Percentiles rank a stretch among this genome's conserved stretches.
These are phyloP conservation scores for Carpinus viminea DNA, from an alignment of 306 rosid species.

Conservation along the genomic window DNA sequence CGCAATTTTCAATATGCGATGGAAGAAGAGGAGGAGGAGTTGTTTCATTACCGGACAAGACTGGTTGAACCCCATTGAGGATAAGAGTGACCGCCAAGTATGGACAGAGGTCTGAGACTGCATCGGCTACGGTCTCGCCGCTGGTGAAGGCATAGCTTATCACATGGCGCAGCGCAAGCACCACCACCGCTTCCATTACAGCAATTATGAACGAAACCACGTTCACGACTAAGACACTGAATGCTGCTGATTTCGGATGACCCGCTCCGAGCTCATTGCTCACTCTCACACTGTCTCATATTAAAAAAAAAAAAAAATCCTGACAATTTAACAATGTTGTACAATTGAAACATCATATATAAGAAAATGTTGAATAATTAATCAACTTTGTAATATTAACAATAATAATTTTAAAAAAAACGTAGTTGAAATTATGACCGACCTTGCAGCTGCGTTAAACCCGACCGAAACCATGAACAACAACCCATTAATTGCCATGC, in stretches of 20 bases:
- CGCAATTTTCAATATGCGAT: too few relatives aligned
- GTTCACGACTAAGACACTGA: conserved; percentile 50
- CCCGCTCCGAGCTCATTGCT: conserved; percentile 81
- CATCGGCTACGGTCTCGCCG: conserved; percentile 58
- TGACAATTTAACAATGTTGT: too few relatives aligned
- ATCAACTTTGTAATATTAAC: too few relatives aligned
- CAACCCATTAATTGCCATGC: conserved; percentile 51
- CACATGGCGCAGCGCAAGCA: conserved; percentile 53
- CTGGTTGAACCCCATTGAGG: conserved; percentile 75
- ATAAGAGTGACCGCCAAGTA: conserved; percentile 53
- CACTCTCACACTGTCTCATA: conserved; percentile 53
- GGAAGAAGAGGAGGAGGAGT: too few relatives aligned
- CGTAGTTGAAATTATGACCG: background rate
- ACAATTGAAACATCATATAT: too few relatives aligned
- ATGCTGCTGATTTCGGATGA: conserved; percentile 64
- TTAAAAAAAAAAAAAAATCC: too few relatives aligned
- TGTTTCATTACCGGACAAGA: conserved; percentile 43
- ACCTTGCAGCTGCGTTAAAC: conserved; percentile 84
- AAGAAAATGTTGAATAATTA: background rate
- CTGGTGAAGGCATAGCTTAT: conserved; percentile 66
- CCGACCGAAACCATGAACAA: conserved; percentile 55
- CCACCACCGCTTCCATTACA: conserved; percentile 40
- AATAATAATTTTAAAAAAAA: too few relatives aligned
- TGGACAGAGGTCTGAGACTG: conserved; percentile 64
- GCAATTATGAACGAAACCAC: conserved; percentile 40